Evolutionary conservation across 2,329 filamentous ascomycete species (phyloP).

Genomic region (Trichoderma sp.): DNA sequence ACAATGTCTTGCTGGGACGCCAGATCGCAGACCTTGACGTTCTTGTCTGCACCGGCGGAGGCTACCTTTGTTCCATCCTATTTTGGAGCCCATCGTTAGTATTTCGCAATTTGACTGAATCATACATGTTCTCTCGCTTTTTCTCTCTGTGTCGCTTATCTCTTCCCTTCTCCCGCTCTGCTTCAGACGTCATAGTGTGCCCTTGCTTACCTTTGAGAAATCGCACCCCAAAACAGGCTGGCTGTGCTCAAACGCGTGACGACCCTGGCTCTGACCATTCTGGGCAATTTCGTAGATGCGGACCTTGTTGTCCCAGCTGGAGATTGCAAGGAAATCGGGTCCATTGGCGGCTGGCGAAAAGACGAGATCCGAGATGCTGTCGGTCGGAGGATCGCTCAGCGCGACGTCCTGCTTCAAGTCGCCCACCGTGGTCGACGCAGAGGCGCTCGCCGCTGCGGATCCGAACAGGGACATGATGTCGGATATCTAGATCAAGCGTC

Average conservation of each 20-base stretch:
- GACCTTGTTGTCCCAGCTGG: slow-evolving; percentile 97
- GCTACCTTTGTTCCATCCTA: slow-evolving; percentile 89
- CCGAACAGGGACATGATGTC: slow-evolving; percentile 63
- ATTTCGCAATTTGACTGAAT: background rate
- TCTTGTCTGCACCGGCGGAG: slow-evolving; percentile 87
- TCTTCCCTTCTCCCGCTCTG: background rate
- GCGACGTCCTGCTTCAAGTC: slow-evolving; percentile 88
- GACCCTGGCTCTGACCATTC: slow-evolving; percentile 77
- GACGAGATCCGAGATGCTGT: slow-evolving; percentile 82
- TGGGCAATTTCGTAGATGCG: slow-evolving; percentile 89
- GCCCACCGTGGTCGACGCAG: slow-evolving; percentile 71
- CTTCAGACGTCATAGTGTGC: background rate
- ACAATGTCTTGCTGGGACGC: slow-evolving; percentile 63
- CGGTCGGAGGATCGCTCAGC: slow-evolving; percentile 74
- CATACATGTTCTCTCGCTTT: background rate
- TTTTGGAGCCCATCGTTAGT: slow-evolving; percentile 5
- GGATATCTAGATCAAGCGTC: slow-evolving; percentile 21
- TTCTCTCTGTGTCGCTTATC: background rate
- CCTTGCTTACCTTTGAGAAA: slow-evolving; percentile 74
- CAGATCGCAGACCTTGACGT: slow-evolving; percentile 84
- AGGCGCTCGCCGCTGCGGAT: slow-evolving; percentile 50
- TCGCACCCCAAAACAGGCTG: slow-evolving; percentile 80
- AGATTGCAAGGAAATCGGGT: slow-evolving; percentile 77
- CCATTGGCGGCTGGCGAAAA: slow-evolving; percentile 66
- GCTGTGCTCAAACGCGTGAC: slow-evolving; percentile 82